phyloP scores from a whole-genome alignment of 169 alveolate genomes.

The Amoebophrya sp. region DNA sequence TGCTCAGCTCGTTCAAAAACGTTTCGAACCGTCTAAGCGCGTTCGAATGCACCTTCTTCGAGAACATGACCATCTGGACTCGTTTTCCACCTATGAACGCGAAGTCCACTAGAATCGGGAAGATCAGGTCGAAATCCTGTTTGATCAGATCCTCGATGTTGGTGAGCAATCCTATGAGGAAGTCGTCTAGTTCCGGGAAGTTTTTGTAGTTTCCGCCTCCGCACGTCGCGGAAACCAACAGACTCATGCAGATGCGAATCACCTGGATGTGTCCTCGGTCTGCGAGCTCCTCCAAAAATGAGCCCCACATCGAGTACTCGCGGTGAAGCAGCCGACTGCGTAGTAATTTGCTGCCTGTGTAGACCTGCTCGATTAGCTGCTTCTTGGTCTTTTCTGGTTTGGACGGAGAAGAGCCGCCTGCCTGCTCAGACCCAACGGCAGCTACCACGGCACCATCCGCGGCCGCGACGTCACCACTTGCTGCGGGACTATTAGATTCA shows the following conservation, averaged over 20 bases:
- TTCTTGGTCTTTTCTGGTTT: neutral
- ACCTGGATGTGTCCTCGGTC: neutral
- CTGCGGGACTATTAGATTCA: too few species aligned
- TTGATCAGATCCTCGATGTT: neutral
- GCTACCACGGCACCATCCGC: neutral
- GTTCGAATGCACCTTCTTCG: neutral
- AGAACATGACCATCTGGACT: neutral
- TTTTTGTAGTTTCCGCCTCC: constrained; percentile 16
- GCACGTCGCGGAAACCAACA: neutral
- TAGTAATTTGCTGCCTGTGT: neutral
- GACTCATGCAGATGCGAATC: neutral
- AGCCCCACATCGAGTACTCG: neutral
- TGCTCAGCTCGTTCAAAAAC: neutral
- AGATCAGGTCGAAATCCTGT: neutral
- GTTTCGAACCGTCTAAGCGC: neutral
- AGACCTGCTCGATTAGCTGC: neutral
- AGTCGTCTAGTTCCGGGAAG: neutral
- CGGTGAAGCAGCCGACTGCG: neutral
- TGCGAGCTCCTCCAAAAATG: constrained; percentile 5
- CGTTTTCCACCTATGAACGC: neutral
- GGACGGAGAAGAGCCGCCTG: neutral
- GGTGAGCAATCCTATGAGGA: neutral
- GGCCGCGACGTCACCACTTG: neutral
- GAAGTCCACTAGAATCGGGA: constrained; percentile 4
- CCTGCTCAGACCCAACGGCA: neutral